These are phyloP conservation scores for Willaertia magna DNA, from an alignment of 208 protist genomes.

Conservation along the genomic window DNA sequence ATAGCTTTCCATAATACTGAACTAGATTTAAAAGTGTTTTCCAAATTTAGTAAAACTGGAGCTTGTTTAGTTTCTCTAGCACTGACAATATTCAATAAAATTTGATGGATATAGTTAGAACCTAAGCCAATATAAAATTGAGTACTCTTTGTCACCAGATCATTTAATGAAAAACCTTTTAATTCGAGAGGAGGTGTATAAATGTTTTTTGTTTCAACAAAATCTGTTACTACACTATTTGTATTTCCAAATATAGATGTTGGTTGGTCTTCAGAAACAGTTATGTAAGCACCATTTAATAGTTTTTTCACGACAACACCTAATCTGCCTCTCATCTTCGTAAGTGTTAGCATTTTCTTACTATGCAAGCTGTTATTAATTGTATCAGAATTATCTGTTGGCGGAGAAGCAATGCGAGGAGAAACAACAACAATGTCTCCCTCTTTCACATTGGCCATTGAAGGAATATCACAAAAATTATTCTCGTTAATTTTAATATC, in stretches of 20 bases:
- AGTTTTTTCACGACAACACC: not conserved
- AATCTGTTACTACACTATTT: not conserved
- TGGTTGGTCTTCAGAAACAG: not conserved
- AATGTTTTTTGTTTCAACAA: not conserved
- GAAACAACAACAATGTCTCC: not conserved
- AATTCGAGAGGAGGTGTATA: not conserved
- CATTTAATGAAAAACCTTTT: not conserved
- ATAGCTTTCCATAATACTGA: not conserved
- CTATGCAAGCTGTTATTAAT: not conserved
- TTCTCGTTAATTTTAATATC: not conserved
- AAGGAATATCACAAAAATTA: not conserved
- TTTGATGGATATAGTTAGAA: not conserved
- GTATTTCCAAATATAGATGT: no score
- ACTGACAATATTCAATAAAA: not conserved
- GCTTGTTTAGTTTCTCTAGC: not conserved
- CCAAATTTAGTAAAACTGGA: not conserved
- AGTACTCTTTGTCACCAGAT: not conserved
- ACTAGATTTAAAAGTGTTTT: not conserved
- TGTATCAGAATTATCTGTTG: not conserved
- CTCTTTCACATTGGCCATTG: not conserved
- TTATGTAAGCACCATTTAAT: not conserved
- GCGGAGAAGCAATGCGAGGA: not conserved
- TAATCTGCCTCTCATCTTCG: not conserved
- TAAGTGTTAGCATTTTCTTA: not conserved
- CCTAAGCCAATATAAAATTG: not conserved